A percentile compares a stretch with the other conserved stretches of the same genome.
Conservation (phyloP, 176 grass and related monocot species). For the Urochloa ruziziensis region DNA sequence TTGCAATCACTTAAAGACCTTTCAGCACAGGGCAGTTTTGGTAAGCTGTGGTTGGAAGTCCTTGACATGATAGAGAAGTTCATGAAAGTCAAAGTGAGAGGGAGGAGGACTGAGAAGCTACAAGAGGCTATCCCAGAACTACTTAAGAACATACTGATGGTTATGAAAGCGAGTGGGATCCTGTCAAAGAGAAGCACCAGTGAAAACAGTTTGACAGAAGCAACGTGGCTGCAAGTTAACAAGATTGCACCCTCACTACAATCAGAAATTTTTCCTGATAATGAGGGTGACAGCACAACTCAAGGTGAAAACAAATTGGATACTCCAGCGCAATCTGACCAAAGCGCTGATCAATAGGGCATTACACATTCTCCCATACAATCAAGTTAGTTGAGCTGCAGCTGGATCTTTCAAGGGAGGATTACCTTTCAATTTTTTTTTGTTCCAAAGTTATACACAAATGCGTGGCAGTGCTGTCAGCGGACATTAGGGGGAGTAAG, state of each 20-base stretch:
- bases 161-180: constrained; percentile 80
- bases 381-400: constrained; percentile 15
- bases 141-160: constrained; percentile 85
- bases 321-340: constrained; percentile 20
- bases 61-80: constrained; percentile 85
- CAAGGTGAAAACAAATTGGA: constrained; percentile 31
- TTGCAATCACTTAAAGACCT: constrained; percentile 82
- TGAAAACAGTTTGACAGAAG: constrained; percentile 69
- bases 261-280: constrained; percentile 62
- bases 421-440: background rate
- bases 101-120: constrained; percentile 84
- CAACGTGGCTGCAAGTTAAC: constrained; percentile 79
- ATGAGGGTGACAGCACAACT: constrained; percentile 27
- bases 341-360: constrained; percentile 28
- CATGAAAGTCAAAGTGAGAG: constrained; percentile 78
- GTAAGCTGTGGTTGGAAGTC: constrained; percentile 79
- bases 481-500: constrained; percentile 26
- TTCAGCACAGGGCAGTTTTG: constrained; percentile 55
- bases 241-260: constrained; percentile 64
- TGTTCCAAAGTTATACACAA: constrained; percentile 15
- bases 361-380: background rate
- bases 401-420: background rate
- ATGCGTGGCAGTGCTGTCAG: constrained; percentile 19
- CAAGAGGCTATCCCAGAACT: constrained; percentile 93
- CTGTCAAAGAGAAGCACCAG: constrained; percentile 46